These are phyloP conservation scores for Heliamphora pulchella DNA, from an alignment of 179 eudicot genomes.

Conservation along the genomic window DNA sequence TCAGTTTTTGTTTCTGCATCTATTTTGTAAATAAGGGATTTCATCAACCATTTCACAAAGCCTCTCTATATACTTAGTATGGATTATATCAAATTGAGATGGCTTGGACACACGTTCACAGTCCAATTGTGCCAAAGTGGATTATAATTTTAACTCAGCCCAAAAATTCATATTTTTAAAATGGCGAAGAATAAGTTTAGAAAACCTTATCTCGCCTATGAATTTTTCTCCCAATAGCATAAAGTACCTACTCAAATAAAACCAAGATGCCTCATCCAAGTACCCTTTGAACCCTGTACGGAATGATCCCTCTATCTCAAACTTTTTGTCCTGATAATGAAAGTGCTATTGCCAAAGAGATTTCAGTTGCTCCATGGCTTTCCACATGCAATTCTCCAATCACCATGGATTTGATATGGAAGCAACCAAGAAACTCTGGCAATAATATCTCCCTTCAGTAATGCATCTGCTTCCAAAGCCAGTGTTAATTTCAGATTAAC, in stretches of 20 bases:
- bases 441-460: not conserved
- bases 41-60: not conserved
- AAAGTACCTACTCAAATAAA: not conserved
- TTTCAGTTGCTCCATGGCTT: not conserved
- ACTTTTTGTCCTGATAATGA: not conserved
- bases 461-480: too few species aligned
- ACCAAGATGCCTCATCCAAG: not conserved
- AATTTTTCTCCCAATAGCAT: not conserved
- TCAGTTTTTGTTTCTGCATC: not conserved
- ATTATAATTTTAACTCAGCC: too few species aligned
- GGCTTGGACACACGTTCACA: too few species aligned
- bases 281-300: not conserved
- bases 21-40: too few species aligned
- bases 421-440: too few species aligned
- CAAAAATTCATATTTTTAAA: too few species aligned
- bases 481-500: too few species aligned
- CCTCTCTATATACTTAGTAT: not conserved
- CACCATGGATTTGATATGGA: not conserved
- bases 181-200: too few species aligned
- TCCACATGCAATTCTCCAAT: too few species aligned
- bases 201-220: not conserved
- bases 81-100: too few species aligned
- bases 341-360: not conserved
- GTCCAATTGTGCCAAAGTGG: too few species aligned
- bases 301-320: too few species aligned